These are phyloP conservation scores for Kurtzmaniella fragi DNA, from an alignment of 805 yeast genomes.

Conservation along the genomic window DNA sequence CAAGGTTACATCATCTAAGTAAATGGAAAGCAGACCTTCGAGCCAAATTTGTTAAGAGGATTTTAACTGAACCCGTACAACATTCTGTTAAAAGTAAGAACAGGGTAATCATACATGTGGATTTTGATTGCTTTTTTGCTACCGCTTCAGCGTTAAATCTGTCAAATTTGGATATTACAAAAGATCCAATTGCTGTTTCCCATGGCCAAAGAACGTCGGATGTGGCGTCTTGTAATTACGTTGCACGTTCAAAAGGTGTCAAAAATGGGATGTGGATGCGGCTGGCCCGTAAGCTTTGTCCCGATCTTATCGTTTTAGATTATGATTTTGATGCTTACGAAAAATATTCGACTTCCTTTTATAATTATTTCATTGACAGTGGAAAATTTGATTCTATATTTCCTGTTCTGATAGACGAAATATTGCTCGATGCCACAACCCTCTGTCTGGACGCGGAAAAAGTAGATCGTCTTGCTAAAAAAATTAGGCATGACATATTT, in stretches of 20 bases:
- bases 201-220: constrained; percentile 65
- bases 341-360: constrained; percentile 56
- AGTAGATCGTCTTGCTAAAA: constrained; percentile 19
- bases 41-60: constrained; percentile 49
- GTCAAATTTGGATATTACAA: constrained; percentile 48
- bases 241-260: constrained; percentile 74
- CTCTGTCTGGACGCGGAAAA: constrained; percentile 9
- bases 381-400: constrained; percentile 46
- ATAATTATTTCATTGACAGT: constrained; percentile 46
- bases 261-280: constrained; percentile 88
- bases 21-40: constrained; percentile 78
- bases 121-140: constrained; percentile 93
- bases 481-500: constrained; percentile 38
- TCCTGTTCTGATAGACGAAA: constrained; percentile 93
- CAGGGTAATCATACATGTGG: constrained; percentile 65
- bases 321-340: constrained; percentile 78
- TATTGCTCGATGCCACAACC: constrained; percentile 60
- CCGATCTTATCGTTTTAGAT: constrained; percentile 55
- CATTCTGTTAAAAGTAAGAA: constrained; percentile 1
- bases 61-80: constrained; percentile 23
- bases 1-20: constrained; percentile 85
- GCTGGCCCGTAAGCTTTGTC: constrained; percentile 61
- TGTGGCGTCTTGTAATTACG: constrained; percentile 88
- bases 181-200: constrained; percentile 56
- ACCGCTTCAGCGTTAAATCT: constrained; percentile 65